Percentiles rank a stretch among this genome's conserved stretches.
Conservation (phyloP, 495 filamentous ascomycete genomes). For the Aspergillus egyptiacus region DNA sequence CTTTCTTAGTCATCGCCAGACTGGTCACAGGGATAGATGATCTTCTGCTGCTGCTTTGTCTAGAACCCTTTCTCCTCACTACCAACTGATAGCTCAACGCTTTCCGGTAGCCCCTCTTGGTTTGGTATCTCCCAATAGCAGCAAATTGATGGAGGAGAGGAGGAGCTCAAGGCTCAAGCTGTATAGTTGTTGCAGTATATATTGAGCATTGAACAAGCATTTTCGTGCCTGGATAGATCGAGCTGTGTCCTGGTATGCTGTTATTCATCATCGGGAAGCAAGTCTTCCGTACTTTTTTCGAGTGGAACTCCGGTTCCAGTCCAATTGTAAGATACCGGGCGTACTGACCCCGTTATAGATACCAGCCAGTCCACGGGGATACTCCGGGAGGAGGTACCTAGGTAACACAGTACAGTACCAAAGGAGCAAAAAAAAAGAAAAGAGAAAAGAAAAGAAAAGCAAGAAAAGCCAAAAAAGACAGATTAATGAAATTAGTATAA, state of each 20-base stretch:
- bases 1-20: constrained; percentile 20
- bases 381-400: no score
- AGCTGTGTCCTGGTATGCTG: no score
- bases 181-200: no score
- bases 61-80: constrained; percentile 10
- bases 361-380: constrained; percentile 25
- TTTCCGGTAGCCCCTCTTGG: no score
- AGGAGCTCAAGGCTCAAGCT: no score
- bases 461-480: constrained; percentile 6
- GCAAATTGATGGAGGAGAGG: no score
- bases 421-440: constrained; percentile 7
- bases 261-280: no score
- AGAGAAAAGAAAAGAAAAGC: constrained; percentile 12
- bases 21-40: constrained; percentile 26
- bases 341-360: constrained; percentile 23
- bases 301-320: constrained; percentile 25
- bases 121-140: no score
- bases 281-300: constrained; percentile 27
- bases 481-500: constrained; percentile 8
- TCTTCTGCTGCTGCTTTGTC: constrained; percentile 21
- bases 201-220: no score
- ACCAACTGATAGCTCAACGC: background rate
- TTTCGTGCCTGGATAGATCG: no score
- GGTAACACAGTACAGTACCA: constrained; percentile 18
- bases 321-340: constrained; percentile 23